These are phyloP conservation scores for Fusarium nelsonii DNA, from an alignment of 2,329 filamentous ascomycete genomes.

Conservation along the genomic window DNA sequence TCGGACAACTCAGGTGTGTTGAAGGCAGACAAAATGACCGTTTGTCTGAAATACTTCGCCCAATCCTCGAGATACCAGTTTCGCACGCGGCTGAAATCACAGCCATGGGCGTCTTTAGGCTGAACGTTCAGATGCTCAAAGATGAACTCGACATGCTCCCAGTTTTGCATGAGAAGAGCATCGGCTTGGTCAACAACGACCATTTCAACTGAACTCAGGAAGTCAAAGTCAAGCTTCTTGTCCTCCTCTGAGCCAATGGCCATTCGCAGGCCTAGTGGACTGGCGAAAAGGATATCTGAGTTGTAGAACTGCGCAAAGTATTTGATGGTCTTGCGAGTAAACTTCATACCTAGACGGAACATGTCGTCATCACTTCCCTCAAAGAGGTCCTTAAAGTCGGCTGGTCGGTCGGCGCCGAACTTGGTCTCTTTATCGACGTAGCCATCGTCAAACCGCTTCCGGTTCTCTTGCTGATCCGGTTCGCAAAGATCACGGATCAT, in stretches of 20 bases:
- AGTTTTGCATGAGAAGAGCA: conserved; percentile 96
- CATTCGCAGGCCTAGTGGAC: conserved; percentile 88
- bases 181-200: conserved; percentile 93
- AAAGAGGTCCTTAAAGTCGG: conserved; percentile 90
- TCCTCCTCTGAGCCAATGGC: conserved; percentile 84
- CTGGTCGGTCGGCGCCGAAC: conserved; percentile 79
- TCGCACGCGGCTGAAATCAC: conserved; percentile 91
- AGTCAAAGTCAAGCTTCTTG: conserved; percentile 81
- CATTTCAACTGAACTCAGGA: conserved; percentile 92
- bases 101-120: conserved; percentile 89
- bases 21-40: conserved; percentile 83
- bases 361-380: conserved; percentile 97
- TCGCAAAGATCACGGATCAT: conserved; percentile 80
- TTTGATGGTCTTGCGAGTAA: conserved; percentile 95
- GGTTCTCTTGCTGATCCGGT: conserved; percentile 94
- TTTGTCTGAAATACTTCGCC: conserved; percentile 85
- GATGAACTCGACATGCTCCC: conserved; percentile 94
- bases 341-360: conserved; percentile 95
- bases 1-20: conserved; percentile 89
- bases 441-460: conserved; percentile 88
- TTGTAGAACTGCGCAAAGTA: conserved; percentile 96
- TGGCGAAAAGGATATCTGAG: conserved; percentile 93
- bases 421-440: conserved; percentile 76
- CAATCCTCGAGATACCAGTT: conserved; percentile 94
- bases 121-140: conserved; percentile 93